Evolutionary conservation across 345 rosid species (phyloP).

Genomic region (Aquilaria malaccensis): DNA sequence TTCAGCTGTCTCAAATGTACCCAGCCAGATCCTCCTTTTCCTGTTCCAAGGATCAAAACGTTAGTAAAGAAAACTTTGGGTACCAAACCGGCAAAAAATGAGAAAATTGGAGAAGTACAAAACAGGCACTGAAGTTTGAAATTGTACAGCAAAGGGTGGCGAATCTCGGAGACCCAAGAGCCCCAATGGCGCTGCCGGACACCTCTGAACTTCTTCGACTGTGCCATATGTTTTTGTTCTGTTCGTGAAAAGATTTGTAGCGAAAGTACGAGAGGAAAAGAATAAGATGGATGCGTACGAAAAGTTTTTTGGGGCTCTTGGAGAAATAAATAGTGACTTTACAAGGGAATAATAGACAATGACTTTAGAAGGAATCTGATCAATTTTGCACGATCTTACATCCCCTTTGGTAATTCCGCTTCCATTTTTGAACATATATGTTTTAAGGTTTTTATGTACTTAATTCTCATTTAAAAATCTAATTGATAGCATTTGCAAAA

Average conservation of each 20-base stretch:
- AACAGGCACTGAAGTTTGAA: neutral
- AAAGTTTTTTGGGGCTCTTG: no score
- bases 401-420: no score
- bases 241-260: neutral
- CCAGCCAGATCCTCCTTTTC: slow-evolving; percentile 81
- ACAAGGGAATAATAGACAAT: no score
- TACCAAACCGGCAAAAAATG: neutral
- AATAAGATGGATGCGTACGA: neutral
- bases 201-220: slow-evolving; percentile 81
- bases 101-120: neutral
- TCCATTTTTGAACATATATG: no score
- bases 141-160: slow-evolving; percentile 61
- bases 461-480: no score
- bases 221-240: slow-evolving; percentile 25
- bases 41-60: slow-evolving; percentile 13
- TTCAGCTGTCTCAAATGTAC: slow-evolving; percentile 73
- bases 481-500: no score
- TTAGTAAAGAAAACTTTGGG: neutral
- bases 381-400: no score
- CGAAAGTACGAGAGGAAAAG: neutral
- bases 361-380: no score
- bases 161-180: slow-evolving; percentile 88
- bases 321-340: no score
- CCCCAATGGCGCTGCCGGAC: slow-evolving; percentile 96
- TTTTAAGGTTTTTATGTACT: no score